Percentiles rank a stretch among this genome's conserved stretches.
Evolutionary conservation across 2,329 filamentous ascomycete species (phyloP).

Genomic region (Hypoxylon rubiginosum): DNA sequence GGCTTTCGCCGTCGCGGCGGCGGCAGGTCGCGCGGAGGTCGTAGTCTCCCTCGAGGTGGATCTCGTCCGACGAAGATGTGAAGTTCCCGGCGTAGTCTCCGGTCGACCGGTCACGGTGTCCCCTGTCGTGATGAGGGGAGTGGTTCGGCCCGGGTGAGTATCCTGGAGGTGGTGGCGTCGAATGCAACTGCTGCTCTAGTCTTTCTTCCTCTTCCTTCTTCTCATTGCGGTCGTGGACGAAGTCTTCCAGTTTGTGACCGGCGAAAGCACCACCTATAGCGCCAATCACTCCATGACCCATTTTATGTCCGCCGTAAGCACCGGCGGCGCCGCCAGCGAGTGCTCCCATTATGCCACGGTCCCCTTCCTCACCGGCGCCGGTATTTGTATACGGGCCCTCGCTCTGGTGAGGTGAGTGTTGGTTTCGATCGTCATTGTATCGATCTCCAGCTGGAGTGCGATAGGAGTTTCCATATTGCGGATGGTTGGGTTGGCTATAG

Average conservation of each 20-base stretch:
- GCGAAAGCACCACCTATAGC: constrained; percentile 58
- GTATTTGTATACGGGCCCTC: constrained; percentile 18
- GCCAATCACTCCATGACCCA: constrained; percentile 57
- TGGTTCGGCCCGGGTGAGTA: constrained; percentile 23
- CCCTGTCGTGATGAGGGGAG: constrained; percentile 26
- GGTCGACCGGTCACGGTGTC: constrained; percentile 26
- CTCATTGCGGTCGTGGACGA: constrained; percentile 56
- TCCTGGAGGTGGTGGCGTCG: constrained; percentile 22
- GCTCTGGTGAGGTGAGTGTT: constrained; percentile 13
- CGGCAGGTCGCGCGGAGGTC: constrained; percentile 54
- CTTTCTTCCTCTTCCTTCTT: constrained; percentile 52
- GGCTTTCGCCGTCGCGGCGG: constrained; percentile 52
- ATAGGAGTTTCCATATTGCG: constrained; percentile 30
- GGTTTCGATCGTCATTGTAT: constrained; percentile 19
- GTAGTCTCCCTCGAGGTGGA: constrained; percentile 55
- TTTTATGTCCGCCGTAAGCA: constrained; percentile 57
- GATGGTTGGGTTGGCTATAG: constrained; percentile 22
- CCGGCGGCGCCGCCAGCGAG: constrained; percentile 58
- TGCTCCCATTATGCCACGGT: constrained; percentile 58
- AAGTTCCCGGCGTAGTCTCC: constrained; percentile 52
- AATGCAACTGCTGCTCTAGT: constrained; percentile 42
- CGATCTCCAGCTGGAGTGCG: constrained; percentile 10
- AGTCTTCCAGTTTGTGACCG: constrained; percentile 59
- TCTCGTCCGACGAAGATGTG: constrained; percentile 53
- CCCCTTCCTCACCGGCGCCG: constrained; percentile 52